Evolutionary conservation across 2,329 filamentous ascomycete genomes (phyloP).

Genomic region (Rhynchosporium agropyri): DNA sequence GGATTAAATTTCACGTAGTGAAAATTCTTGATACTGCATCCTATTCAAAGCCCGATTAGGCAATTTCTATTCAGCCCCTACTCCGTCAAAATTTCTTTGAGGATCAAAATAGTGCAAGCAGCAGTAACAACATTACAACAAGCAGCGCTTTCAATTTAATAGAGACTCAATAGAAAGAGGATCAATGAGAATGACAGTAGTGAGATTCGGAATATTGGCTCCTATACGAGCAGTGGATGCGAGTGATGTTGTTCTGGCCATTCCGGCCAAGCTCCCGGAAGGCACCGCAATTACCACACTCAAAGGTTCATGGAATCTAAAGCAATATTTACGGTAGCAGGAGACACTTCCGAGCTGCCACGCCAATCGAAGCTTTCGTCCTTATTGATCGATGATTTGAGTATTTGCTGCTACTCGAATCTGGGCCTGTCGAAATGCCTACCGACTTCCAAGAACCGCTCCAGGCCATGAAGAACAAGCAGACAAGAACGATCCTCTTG

Average conservation of each 20-base stretch:
- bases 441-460: background rate
- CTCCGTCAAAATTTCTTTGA: slow-evolving; percentile 29
- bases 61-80: slow-evolving; percentile 31
- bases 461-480: too few relatives aligned
- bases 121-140: background rate
- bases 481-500: too few relatives aligned
- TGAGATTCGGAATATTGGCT: background rate
- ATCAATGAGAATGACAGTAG: background rate
- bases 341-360: background rate
- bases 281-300: background rate
- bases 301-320: background rate
- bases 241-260: background rate
- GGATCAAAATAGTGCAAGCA: slow-evolving; percentile 1
- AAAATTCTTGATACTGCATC: background rate
- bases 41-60: slow-evolving; percentile 10
- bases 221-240: background rate
- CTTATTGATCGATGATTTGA: background rate
- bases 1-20: background rate
- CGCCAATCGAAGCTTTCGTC: background rate
- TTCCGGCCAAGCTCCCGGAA: background rate
- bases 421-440: background rate
- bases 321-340: background rate
- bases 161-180: background rate
- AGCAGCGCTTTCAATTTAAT: background rate
- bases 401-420: background rate